Evolutionary conservation across 768 basidiomycete species (phyloP).

Genomic region (Porpolomopsis calyptriformis): DNA sequence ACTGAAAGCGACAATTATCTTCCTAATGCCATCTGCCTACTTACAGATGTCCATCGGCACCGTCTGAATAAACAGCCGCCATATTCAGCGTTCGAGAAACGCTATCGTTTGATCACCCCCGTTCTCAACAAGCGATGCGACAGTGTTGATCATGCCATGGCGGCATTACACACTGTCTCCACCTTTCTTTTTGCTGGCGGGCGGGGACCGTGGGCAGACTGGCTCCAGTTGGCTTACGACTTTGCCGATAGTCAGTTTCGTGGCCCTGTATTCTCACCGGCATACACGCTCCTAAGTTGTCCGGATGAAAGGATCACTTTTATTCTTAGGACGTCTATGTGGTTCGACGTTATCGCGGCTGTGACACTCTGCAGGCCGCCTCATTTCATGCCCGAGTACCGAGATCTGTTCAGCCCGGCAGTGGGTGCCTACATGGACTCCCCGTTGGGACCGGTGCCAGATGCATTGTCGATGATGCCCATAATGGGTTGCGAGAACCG

Average conservation of each 20-base stretch:
- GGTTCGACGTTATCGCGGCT: constrained; percentile 79
- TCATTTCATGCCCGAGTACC: constrained; percentile 45
- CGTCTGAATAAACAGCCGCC: neutral
- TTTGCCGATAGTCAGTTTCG: constrained; percentile 45
- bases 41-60: constrained; percentile 46
- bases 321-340: constrained; percentile 74
- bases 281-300: constrained; percentile 35
- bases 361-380: constrained; percentile 56
- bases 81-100: neutral
- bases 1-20: constrained; percentile 34
- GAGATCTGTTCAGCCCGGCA: constrained; percentile 40
- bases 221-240: constrained; percentile 48
- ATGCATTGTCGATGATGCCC: constrained; percentile 54
- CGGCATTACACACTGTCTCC: constrained; percentile 66
- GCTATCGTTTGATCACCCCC: neutral
- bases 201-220: constrained; percentile 54
- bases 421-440: constrained; percentile 3
- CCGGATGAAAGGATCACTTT: constrained; percentile 44
- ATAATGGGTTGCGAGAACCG: constrained; percentile 81
- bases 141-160: constrained; percentile 57
- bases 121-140: neutral
- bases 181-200: constrained; percentile 73
- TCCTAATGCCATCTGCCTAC: constrained; percentile 48
- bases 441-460: neutral
- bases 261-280: constrained; percentile 28